phyloP scores from a whole-genome alignment of 2,329 filamentous ascomycete genomes.

The Aspergillus chevalieri region DNA sequence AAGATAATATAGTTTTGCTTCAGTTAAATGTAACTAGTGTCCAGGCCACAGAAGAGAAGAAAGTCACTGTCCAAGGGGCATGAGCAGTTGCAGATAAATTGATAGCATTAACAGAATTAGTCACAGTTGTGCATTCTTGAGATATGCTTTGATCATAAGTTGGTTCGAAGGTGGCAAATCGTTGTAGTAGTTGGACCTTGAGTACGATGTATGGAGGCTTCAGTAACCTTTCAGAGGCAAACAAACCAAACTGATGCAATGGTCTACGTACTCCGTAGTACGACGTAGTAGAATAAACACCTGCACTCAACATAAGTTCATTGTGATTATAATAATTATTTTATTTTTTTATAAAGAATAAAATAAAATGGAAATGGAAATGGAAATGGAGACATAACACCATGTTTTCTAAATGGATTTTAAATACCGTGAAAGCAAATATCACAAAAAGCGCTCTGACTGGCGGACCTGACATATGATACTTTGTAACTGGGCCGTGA shows the following conservation, averaged over 20 bases:
- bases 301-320: not conserved
- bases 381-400: too few relatives aligned
- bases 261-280: not conserved
- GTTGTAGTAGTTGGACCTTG: not conserved
- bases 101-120: not conserved
- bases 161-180: not conserved
- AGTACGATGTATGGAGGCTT: not conserved
- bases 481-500: slow-evolving; percentile 49
- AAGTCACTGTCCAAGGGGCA: not conserved
- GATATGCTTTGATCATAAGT: not conserved
- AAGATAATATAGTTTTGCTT: not conserved
- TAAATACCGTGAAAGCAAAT: not conserved
- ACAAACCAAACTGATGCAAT: not conserved
- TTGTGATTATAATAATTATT: not conserved
- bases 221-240: not conserved
- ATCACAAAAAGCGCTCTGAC: not conserved
- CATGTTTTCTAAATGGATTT: not conserved
- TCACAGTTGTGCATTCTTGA: not conserved
- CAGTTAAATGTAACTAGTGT: not conserved
- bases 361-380: too few relatives aligned
- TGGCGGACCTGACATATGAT: slow-evolving; percentile 43
- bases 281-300: not conserved
- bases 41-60: not conserved
- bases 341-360: not conserved
- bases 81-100: not conserved